These are phyloP conservation scores for Sugiyamaella paludigena DNA, from an alignment of 1,139 yeast genomes.

Conservation along the genomic window DNA sequence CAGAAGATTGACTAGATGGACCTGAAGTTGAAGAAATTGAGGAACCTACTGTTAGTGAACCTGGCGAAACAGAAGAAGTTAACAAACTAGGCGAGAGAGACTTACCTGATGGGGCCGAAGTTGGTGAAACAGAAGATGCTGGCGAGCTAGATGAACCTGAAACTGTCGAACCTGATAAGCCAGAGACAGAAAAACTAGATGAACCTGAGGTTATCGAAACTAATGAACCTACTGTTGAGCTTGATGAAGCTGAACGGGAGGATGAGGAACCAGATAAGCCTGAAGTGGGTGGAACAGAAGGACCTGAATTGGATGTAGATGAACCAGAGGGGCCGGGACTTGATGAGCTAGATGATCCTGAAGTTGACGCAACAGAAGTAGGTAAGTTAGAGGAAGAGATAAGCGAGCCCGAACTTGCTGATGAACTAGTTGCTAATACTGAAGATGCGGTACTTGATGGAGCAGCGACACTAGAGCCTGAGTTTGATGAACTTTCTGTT, in stretches of 20 bases:
- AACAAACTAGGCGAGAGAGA: background rate
- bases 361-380: too few relatives aligned
- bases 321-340: too few relatives aligned
- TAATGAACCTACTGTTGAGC: background rate
- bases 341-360: too few relatives aligned
- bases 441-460: slow-evolving; percentile 7
- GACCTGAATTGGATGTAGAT: background rate
- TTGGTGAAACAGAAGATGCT: background rate
- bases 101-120: background rate
- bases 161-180: background rate
- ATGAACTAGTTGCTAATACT: background rate
- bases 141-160: background rate
- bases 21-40: background rate
- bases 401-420: background rate
- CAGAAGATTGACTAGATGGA: slow-evolving; percentile 1
- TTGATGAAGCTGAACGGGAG: background rate
- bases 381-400: too few relatives aligned
- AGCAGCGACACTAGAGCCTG: slow-evolving; percentile 1
- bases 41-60: background rate
- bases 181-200: too few relatives aligned
- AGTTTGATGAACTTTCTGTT: background rate
- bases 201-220: background rate
- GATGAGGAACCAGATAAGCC: too few relatives aligned
- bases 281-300: background rate
- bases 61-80: background rate